Conservation (phyloP, 768 basidiomycete genomes). For the Auriscalpium microsporum region DNA sequence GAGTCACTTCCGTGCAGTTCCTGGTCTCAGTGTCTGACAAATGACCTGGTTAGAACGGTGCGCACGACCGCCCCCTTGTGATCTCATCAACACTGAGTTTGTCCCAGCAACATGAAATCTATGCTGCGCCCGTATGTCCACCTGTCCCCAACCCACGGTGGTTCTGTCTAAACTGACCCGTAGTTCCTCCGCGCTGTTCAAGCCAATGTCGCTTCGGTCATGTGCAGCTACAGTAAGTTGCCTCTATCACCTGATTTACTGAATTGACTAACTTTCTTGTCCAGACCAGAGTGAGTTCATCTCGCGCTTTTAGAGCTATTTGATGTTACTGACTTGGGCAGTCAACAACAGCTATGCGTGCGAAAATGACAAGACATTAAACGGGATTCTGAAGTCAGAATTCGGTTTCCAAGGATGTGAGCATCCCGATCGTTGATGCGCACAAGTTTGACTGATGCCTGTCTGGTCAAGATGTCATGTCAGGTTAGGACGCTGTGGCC, state of each 20-base stretch:
- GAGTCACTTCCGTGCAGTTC: neutral
- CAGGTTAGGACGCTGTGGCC: neutral
- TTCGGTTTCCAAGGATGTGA: conserved; percentile 11
- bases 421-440: neutral
- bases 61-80: no score
- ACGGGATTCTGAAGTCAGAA: conserved; percentile 9
- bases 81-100: no score
- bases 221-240: conserved; percentile 20
- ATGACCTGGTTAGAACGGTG: conserved; percentile 6
- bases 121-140: conserved; percentile 13
- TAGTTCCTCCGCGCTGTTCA: conserved; percentile 19
- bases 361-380: conserved; percentile 8
- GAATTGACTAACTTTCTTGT: no score
- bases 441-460: neutral
- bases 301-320: neutral
- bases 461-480: conserved; percentile 6
- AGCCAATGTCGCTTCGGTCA: conserved; percentile 18
- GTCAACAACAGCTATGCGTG: conserved; percentile 12
- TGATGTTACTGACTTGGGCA: neutral
- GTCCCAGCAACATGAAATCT: conserved; percentile 17
- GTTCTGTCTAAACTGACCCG: neutral
- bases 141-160: neutral
- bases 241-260: neutral
- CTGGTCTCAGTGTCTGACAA: neutral
- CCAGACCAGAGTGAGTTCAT: conserved; percentile 12